Evolutionary conservation across 306 rosid genomes (phyloP), one percentile per base, ranked within the genome.

Genomic region (Vachellia pachyceras): DNA sequence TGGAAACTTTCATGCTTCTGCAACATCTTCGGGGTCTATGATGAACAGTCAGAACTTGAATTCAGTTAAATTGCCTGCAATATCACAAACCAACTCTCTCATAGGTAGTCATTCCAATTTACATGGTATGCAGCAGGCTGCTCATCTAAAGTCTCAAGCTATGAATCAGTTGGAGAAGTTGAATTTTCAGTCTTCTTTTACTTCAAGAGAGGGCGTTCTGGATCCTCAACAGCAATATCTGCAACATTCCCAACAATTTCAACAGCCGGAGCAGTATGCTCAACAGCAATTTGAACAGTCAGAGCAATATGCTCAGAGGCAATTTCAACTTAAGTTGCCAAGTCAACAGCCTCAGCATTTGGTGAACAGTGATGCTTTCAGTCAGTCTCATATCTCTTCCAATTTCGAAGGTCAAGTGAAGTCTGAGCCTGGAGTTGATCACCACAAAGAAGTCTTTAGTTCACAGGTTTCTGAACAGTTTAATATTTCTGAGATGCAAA

Each of bases 231-330:
- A 82, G 76, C 95, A 90, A 78, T 90, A 87, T 80, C 91, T 86
- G 75, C 94, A 87, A 60, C 90, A 84, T 73, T 79, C 93, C 65
- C 91, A 83, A 50, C 99, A 91, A 85, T 93, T 87, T 87, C 95
- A 90, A 83, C 95, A 87, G 78, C 85, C 89, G 47, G 93, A 86
- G 65, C 97, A 87, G 64, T 89, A 84, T 73, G 82, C 83, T 58
- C 92, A 88, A 69, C 94, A 87, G 69, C 94, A 90, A 74, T 91
- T 87, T 88, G 94, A 90, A 85, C 95, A 87, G 80, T 83, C 90
- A 46, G 93, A 86, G 55, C 95, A 87, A 68, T 89, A 82, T 73
- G 84, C 83, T 42, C 93, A 87, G 60, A 93, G 86, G 67, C 94
- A 91, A 75, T 84, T 76, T 40, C 90, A 85, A 50, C 84, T 72